Evolutionary conservation across 257 asterid genomes (phyloP), one percentile per base, ranked within the genome.

Genomic region (Salvia miltiorrhiza): DNA sequence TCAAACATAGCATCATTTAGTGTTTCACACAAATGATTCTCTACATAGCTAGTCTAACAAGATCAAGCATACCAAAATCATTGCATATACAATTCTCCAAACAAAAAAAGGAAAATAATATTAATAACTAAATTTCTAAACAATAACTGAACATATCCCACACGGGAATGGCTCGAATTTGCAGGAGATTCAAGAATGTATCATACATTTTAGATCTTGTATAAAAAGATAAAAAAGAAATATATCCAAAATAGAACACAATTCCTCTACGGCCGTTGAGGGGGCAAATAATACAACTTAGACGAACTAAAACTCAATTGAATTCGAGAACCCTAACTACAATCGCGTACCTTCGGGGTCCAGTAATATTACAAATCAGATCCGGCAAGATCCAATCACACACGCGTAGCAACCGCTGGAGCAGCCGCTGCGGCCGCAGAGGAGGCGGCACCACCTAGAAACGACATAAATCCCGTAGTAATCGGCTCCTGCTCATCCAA

Each of bases 401-500:
- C 97, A 10, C 90, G 86, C 55, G 87, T 20, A 16, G 86, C 83
- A 40, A 87, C 82, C 21, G 81, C 83, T 0, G 96, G 91, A 12
- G 85, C 87, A 63, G 85, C 88, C 10, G 86, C 82, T 28, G 89
- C 87, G 0, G 92, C 96, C 0, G 97, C 93, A 16, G 91, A 72
- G 44, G 93, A 73, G 53, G 96, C 94, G 9, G 98, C 92, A 33
- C 88, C 87, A n/a, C 97, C 93, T 9, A 90, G 81, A 79, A 89
- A 92, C 62, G 96, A 90, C 2, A 90, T 74, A 65, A 93, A 84
- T 5, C 98, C 97, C 11, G 83, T 70, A 28, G 67, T 82, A 3
- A 59, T 77, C 4, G 85, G 87, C 79, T 90, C 97, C 76, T 90
- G 95, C n/a, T 93, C 96, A 57, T 93, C 97, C 81, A 90, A 45